Conservation (phyloP, 768 basidiomycete genomes). For the Hypholoma sublateritium region DNA sequence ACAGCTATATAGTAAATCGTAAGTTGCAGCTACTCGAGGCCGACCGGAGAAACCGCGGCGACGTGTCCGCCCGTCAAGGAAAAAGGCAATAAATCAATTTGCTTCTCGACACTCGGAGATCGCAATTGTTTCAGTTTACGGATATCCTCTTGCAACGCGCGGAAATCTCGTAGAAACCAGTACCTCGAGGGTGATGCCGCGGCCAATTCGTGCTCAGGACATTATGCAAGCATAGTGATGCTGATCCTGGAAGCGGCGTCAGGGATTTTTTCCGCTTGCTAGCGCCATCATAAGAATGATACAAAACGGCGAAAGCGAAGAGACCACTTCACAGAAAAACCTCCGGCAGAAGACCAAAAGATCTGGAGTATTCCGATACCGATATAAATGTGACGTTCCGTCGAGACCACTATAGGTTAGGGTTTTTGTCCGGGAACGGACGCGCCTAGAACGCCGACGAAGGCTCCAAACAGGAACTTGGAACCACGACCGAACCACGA, state of each 20-base stretch:
- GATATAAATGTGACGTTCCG: constrained; percentile 6
- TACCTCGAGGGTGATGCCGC: not conserved
- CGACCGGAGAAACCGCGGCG: constrained; percentile 22
- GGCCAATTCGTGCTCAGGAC: not conserved
- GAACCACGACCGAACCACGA: no score
- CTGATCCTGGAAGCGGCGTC: not conserved
- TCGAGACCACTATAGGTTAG: not conserved
- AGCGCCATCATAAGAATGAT: not conserved
- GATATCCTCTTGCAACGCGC: constrained; percentile 8
- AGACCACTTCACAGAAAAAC: constrained; percentile 10
- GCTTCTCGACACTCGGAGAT: constrained; percentile 21
- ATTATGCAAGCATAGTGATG: not conserved
- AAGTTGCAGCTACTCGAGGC: not conserved
- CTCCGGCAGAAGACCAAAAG: constrained; percentile 14
- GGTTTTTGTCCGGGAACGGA: not conserved
- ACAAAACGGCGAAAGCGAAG: constrained; percentile 15
- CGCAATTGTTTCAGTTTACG: constrained; percentile 7
- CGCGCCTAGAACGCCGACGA: not conserved
- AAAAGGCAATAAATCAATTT: constrained; percentile 17
- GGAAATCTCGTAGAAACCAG: constrained; percentile 20
- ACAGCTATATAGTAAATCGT: not conserved
- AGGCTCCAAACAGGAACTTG: no score
- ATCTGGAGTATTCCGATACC: not conserved
- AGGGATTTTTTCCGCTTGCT: not conserved
- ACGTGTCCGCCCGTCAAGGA: constrained; percentile 16